phyloP scores from a whole-genome alignment of 139 green algal species.

The Edaphochlamys debaryana region DNA sequence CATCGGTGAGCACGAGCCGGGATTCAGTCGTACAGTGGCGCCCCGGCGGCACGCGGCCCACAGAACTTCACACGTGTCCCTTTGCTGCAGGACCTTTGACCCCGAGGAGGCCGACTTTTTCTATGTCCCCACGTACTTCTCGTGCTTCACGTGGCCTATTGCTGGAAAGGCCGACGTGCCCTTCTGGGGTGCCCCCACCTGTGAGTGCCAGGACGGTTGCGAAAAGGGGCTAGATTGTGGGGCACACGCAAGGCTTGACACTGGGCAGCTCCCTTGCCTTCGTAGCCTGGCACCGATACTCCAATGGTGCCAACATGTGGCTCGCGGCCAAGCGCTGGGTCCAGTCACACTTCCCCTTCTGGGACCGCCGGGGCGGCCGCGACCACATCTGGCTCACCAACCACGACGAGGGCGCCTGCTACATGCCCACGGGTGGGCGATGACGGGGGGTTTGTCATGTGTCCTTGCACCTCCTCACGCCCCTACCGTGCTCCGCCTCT shows the following conservation, averaged over 20 bases:
- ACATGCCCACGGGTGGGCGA: constrained; percentile 40
- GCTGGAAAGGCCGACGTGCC: constrained; percentile 30
- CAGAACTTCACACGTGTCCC: too few species aligned
- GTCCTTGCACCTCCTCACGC: too few species aligned
- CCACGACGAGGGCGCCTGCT: constrained; percentile 70
- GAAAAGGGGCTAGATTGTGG: too few species aligned
- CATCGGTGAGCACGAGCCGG: constrained; percentile 28
- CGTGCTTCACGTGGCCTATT: constrained; percentile 35
- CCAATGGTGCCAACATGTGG: constrained; percentile 21
- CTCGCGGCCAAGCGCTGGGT: constrained; percentile 57
- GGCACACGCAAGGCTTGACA: neutral
- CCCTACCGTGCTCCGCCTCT: neutral
- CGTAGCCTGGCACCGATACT: constrained; percentile 17
- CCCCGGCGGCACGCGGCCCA: too few species aligned
- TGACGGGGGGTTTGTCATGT: neutral
- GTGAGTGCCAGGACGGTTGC: neutral
- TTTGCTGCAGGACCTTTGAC: constrained; percentile 50
- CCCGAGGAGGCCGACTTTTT: constrained; percentile 73
- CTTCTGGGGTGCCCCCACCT: constrained; percentile 16
- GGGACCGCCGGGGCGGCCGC: constrained; percentile 61
- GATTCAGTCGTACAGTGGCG: too few species aligned
- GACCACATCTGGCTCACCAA: constrained; percentile 71
- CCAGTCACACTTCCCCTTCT: constrained; percentile 57
- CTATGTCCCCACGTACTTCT: constrained; percentile 56
- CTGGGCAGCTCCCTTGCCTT: neutral